These are phyloP conservation scores for Orychophragmus violaceus DNA, from an alignment of 345 rosid genomes.

Conservation along the genomic window DNA sequence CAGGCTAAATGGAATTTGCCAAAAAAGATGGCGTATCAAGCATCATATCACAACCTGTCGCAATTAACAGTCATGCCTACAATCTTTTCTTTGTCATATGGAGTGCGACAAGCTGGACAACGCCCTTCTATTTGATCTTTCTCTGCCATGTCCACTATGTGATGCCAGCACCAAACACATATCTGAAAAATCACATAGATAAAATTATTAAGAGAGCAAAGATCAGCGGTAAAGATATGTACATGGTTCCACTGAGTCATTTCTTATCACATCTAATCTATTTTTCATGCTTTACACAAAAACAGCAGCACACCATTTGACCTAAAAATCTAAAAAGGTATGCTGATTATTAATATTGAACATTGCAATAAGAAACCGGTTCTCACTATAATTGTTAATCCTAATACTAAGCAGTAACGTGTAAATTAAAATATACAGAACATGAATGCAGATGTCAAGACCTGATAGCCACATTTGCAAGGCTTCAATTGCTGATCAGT, in stretches of 20 bases:
- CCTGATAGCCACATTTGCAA: conserved; percentile 88
- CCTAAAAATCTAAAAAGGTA: background rate
- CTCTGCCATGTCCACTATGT: conserved; percentile 91
- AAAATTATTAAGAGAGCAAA: background rate
- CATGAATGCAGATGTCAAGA: conserved; percentile 14
- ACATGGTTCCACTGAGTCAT: background rate
- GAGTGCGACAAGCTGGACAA: conserved; percentile 83
- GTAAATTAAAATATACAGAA: background rate
- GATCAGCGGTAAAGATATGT: background rate
- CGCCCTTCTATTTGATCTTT: conserved; percentile 77
- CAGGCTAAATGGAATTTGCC: background rate
- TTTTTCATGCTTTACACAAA: background rate
- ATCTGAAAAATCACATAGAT: conserved; percentile 38
- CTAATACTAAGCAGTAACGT: background rate
- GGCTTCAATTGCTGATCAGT: conserved; percentile 91
- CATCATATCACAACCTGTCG: conserved; percentile 47
- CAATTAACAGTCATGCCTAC: conserved; percentile 69
- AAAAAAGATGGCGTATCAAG: background rate
- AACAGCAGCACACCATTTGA: background rate
- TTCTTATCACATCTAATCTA: background rate
- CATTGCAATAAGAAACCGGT: background rate
- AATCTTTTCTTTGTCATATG: conserved; percentile 88
- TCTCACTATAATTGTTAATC: background rate
- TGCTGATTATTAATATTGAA: background rate
- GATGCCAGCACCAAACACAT: conserved; percentile 99